These are phyloP conservation scores for Fusarium beomiforme DNA, from an alignment of 2,329 filamentous ascomycete species.

Conservation along the genomic window DNA sequence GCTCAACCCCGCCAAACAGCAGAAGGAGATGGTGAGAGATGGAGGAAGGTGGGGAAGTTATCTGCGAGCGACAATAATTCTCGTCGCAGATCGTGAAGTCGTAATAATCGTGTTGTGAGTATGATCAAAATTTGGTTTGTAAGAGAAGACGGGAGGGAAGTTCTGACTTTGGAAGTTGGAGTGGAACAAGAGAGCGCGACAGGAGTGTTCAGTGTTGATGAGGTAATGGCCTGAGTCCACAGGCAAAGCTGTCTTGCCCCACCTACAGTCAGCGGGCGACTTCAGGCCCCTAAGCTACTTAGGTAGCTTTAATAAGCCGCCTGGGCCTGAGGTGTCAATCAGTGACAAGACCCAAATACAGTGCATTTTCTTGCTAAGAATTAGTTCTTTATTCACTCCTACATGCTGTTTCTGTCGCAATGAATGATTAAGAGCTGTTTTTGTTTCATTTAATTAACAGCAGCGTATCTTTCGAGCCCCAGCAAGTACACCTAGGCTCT, in stretches of 20 bases:
- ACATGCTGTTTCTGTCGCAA: too few species aligned
- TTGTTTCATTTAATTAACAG: background rate
- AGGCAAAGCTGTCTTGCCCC: slow-evolving; percentile 24
- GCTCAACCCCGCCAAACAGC: slow-evolving; percentile 50
- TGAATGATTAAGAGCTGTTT: background rate
- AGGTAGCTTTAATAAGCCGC: slow-evolving; percentile 36
- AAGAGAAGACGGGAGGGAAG: slow-evolving; percentile 23
- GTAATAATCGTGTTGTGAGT: slow-evolving; percentile 13
- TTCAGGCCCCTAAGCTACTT: too few species aligned
- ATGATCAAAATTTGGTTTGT: slow-evolving; percentile 22
- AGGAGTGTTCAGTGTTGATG: slow-evolving; percentile 35
- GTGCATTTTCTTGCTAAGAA: background rate
- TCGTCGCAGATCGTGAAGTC: slow-evolving; percentile 28
- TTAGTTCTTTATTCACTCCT: background rate
- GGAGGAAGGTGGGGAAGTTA: background rate
- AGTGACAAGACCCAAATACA: background rate
- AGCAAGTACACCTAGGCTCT: background rate
- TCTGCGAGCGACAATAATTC: slow-evolving; percentile 20
- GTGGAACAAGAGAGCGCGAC: slow-evolving; percentile 29
- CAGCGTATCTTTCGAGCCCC: background rate
- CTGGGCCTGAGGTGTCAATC: background rate
- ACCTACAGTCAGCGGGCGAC: slow-evolving; percentile 3
- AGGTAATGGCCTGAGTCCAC: slow-evolving; percentile 41
- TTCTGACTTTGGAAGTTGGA: slow-evolving; percentile 18
- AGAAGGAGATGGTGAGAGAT: slow-evolving; percentile 25